Evolutionary conservation across 495 filamentous ascomycete genomes (phyloP), one percentile per base, ranked within the genome.

Genomic region (Poronia punctata): DNA sequence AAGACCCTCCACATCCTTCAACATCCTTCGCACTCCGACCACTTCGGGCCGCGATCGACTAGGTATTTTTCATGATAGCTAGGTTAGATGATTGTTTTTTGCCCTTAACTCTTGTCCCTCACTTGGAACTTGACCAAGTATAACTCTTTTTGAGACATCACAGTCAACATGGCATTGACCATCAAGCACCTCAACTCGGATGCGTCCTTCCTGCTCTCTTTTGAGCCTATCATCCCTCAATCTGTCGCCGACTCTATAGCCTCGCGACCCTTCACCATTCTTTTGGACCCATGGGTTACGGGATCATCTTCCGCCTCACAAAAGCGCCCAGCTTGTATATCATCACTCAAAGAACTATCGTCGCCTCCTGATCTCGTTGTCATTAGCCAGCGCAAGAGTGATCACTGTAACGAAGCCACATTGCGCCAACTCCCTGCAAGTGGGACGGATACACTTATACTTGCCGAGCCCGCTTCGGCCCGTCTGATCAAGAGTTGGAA

Each of bases 251-350:
- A 44, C 45, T 28, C 22, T 4, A 40, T 59, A 48, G 31, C 47
- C 29, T 65, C 68, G 33, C 67, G 67, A 16, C 68, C 75, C 1
- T 85, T 80, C 56, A 76, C 72, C 5, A 72, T 86, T 24, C 65
- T 86, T 37, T 43, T 88, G 14, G 83, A 88, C 48, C 83, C 83
- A 14, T 88, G 83, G 81, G 64, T 88, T 25, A 62, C 61, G 9
- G 84, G 82, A 0, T 50, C 72, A 3, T 74, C 78, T 1, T 69
- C 69, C 18, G 66, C 80, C 4, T 63, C 55, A 25, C 76, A 78
- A 38, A 71, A 63, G 10, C 46, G 61, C n/a, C 59, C 62, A 32
- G 64, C 78, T 18, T 79, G 71, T 49, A 67, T 86, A 38, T 60
- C 63, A 3, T 77, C 80, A 6, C 63, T 86, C 5, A 56, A 61